Base-by-base conservation (phyloP, 176 grass and related monocot genomes). In the Ensete ventricosum region DNA sequence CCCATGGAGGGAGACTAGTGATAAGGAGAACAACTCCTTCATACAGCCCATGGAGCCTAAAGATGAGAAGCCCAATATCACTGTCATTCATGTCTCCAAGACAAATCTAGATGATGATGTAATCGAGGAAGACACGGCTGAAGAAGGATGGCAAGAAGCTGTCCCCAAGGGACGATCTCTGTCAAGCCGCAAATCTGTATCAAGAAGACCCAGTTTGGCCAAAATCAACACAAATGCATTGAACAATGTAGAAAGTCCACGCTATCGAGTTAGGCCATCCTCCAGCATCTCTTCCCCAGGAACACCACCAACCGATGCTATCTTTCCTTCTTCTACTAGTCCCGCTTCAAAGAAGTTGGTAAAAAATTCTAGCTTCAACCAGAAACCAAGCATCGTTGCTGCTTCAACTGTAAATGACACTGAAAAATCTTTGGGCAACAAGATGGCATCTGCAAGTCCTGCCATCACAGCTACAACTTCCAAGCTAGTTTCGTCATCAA, bases 121-220 rank as follows among this genome's bases (percentile, higher is more conserved):
- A 68, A 74, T 68, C 65, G 88, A 93, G 76, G 94, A 83, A 62
- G 78, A 84, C 51, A 83, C 58, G 68, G 85, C 90, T 62, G 86
- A 93, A 71, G 95, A 98, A 72, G 94, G 95, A 54, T 98, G 95
- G 95, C 88, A 98, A 87, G 90, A 84, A 74, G 95, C 90, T 85
- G 80, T 91, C 69, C 84, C 95, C 70, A 98, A 91, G 88, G 87
- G 86, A 59, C 79, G 90, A 57, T 85, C 80, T 67, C 81, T 76
- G 1, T 83, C 83, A 54, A 79, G 81, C 53, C 88, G 78, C 67
- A 98, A 87, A 83, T 77, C 84, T 87, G 86, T 78, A 82, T 72
- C 77, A 81, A 83, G 87, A 72, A 97, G 84, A 76, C 90, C 86
- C 29, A 91, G 87, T 75, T 82, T 93, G 62, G 78, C 82, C 76